Evolutionary conservation across 306 rosid genomes (phyloP), one percentile per base, ranked within the genome.

Genomic region (Albizia julibrissin): DNA sequence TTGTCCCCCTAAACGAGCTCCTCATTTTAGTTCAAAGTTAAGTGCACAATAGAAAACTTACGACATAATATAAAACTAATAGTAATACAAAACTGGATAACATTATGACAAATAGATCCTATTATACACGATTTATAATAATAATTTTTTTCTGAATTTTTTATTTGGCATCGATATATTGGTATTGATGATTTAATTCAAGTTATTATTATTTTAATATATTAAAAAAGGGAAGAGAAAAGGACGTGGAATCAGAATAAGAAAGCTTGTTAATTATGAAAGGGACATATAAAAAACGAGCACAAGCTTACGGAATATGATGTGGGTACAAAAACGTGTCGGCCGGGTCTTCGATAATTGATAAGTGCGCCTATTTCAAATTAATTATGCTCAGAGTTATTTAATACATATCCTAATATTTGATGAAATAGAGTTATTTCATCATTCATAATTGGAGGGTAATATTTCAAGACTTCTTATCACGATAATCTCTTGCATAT

Each of bases 251-350:
- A 74, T 74, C 78, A 31, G 65, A 74, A 74, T 33, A 16, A 1
- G 50, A 31, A 64, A 29, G 46, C 73, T 2, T 31, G 29, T 3
- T 61, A 14, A 58, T 40, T 6, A 24, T 43, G 80, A 76, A 40
- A 76, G 80, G 4, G 80, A 76, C 80, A 5, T 5, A 26, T 59
- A 24, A 76, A 50, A 37, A 43, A 42, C 4, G 24, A 22, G 79
- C 66, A 72, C 26, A 47, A 64, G 39, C 39, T 76, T 15, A 42
- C 29, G 58, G 43, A 61, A 61, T 61, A 64, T 42, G 58, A 42
- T 76, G 8, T 3, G 15, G 22, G 47, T 2, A 8, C 83, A 74
- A 77, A 71, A 75, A 52, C 81, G 86, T 72, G 91, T 86, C 81
- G 86, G 86, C 86, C 80, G 82, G 74, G 85, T 67, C 50, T 56